phyloP scores from a whole-genome alignment of 805 yeast genomes.

The Danielia reshetovae region DNA sequence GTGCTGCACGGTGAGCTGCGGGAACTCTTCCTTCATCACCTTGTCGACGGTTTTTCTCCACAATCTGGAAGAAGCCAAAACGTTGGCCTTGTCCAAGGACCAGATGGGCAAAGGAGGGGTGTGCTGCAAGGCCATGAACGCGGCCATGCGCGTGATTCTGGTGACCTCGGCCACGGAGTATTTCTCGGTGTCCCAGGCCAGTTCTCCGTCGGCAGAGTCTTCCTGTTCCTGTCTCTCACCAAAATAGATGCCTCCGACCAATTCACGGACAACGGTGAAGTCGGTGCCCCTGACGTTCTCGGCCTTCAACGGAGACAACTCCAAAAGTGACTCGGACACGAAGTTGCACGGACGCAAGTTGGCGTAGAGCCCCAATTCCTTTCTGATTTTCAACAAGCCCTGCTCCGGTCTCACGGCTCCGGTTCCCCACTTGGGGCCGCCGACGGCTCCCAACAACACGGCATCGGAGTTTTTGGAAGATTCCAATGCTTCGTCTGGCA shows the following conservation, averaged over 20 bases:
- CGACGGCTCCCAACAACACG: conserved; percentile 95
- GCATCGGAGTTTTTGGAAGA: conserved; percentile 90
- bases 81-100: conserved; percentile 97
- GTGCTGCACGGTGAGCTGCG: conserved; percentile 80
- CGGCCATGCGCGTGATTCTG: conserved; percentile 98
- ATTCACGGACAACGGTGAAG: conserved; percentile 90
- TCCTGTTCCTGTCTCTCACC: conserved; percentile 94
- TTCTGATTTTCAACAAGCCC: conserved; percentile 90
- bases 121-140: conserved; percentile 88
- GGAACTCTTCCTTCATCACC: conserved; percentile 84
- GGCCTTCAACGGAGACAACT: conserved; percentile 82
- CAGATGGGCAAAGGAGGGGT: conserved; percentile 93
- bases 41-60: conserved; percentile 94
- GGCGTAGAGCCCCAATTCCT: conserved; percentile 90
- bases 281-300: conserved; percentile 88
- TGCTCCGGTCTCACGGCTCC: conserved; percentile 96
- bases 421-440: conserved; percentile 99
- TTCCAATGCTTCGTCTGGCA: conserved; percentile 77
- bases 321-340: conserved; percentile 77
- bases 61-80: conserved; percentile 89
- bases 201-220: conserved; percentile 56
- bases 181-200: conserved; percentile 91
- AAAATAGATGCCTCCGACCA: conserved; percentile 97
- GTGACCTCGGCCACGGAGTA: conserved; percentile 90
- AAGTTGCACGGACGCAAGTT: conserved; percentile 96